phyloP scores from a whole-genome alignment of 805 yeast species.

The Myxozyma kluyveri region DNA sequence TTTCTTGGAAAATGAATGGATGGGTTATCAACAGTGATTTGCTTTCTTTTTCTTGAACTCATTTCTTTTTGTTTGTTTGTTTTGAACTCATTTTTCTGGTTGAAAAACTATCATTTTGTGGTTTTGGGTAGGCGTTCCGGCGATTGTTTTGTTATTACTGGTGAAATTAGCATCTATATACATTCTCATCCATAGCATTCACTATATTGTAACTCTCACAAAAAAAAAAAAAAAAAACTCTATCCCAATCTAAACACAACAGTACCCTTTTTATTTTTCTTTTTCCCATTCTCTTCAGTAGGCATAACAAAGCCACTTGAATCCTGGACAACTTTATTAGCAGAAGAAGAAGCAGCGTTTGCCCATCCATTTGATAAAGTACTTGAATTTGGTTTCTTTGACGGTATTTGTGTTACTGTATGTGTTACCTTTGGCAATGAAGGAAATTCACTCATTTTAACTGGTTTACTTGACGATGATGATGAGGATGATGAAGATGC shows the following conservation, averaged over 20 bases:
- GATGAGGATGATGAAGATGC: neutral
- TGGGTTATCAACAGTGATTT: neutral
- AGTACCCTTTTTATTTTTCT: slow-evolving; percentile 24
- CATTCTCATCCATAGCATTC: too few relatives aligned
- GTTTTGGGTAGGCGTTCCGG: too few relatives aligned
- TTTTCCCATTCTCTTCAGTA: slow-evolving; percentile 1
- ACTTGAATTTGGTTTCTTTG: neutral
- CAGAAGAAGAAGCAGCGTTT: slow-evolving; percentile 3
- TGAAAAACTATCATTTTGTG: too few relatives aligned
- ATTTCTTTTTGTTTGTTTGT: too few relatives aligned
- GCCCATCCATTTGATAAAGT: slow-evolving; percentile 11
- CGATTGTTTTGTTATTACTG: too few relatives aligned
- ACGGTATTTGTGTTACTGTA: neutral
- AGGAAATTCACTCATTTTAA: slow-evolving; percentile 23
- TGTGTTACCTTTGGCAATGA: slow-evolving; percentile 16
- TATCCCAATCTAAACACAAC: slow-evolving; percentile 8
- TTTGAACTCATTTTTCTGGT: too few relatives aligned
- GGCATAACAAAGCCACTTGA: neutral
- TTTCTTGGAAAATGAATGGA: slow-evolving; percentile 6
- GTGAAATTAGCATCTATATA: too few relatives aligned
- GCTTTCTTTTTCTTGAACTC: too few relatives aligned
- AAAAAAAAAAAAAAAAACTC: neutral
- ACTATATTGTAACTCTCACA: too few relatives aligned
- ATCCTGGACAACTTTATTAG: neutral
- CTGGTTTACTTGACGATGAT: neutral